Base-by-base conservation (phyloP, 352 stramenopile genomes). In the Phytophthora niederhauseri region DNA sequence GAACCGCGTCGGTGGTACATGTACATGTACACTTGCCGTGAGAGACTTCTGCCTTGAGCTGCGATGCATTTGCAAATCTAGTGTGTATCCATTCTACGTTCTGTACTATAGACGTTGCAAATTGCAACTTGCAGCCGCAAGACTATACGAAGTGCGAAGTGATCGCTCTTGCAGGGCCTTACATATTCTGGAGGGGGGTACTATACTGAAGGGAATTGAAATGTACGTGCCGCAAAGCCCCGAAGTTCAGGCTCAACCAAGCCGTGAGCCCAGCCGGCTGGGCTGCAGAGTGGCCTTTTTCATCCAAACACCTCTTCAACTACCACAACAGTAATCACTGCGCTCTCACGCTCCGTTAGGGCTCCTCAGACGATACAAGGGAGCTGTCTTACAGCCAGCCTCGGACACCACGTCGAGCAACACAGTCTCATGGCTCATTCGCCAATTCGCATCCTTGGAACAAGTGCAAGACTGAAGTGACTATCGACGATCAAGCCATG, bases 321-420 rank as follows among this genome's bases (percentile, higher is more conserved):
- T 55, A 36, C 20, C 49, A 55, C 38, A 55, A 34, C 49, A 55
- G 49, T 55, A 34, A 49, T 49, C 41, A 49, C 15, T 19, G n/a
- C 30, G 5, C 41, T 20, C 41, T 49, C 19, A 20, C 22, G 22
- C 22, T 26, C 22, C 22, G 3, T 3, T 26, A 3, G 41, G 41
- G 17, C 41, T 2, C 41, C 15, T 22, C 41, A 48, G 15, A 48
- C 6, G 41, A 48, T 22, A 17, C 41, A n/a, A 45, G 15, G 41
- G 36, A n/a, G 12, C n/a, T 49, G 22, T 26, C 41, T 49, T 22
- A 49, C 41, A 49, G 41, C 17, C 46, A 52, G 46, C 46, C 30
- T 34, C 30, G 11, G 7, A 34, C 43, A 26, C 7, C 43, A 48
- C 17, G 15, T 22, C 41, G 15, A 48, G 41, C n/a, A n/a, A 22